These are phyloP conservation scores for Acer saccharum DNA, from an alignment of 345 rosid genomes.

Conservation along the genomic window DNA sequence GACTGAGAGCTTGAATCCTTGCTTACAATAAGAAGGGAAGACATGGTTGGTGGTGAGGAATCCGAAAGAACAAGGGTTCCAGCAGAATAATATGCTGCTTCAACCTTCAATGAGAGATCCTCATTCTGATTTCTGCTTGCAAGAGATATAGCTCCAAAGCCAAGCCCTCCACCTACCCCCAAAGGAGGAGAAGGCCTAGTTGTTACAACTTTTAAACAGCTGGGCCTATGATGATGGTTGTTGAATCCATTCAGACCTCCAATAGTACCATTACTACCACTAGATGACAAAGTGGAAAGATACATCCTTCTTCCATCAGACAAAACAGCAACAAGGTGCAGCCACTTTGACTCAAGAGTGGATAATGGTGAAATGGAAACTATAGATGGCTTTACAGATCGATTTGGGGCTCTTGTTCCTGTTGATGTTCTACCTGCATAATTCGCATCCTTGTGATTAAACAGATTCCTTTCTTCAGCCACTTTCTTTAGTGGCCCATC, in stretches of 20 bases:
- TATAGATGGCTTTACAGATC: conserved; percentile 77
- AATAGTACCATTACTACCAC: conserved; percentile 56
- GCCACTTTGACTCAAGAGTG: conserved; percentile 83
- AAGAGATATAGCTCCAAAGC: conserved; percentile 80
- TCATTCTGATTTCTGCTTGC: conserved; percentile 79
- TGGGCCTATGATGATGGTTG: conserved; percentile 57
- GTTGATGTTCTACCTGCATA: conserved; percentile 73
- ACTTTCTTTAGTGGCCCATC: conserved; percentile 88
- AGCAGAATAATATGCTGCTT: conserved; percentile 76
- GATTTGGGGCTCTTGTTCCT: conserved; percentile 51
- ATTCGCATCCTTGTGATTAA: conserved; percentile 75
- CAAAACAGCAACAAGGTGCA: conserved; percentile 89
- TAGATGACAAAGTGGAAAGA: conserved; percentile 75
- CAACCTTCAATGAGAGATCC: conserved; percentile 85
- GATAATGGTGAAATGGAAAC: conserved; percentile 87
- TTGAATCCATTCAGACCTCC: conserved; percentile 75
- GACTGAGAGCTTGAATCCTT: conserved; percentile 82
- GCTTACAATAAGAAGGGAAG: conserved; percentile 87
- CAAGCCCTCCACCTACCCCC: conserved; percentile 85
- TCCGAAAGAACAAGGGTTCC: conserved; percentile 95
- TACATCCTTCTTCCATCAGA: conserved; percentile 99
- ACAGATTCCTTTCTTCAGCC: conserved; percentile 86
- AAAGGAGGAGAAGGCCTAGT: conserved; percentile 95
- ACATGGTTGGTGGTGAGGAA: conserved; percentile 83
- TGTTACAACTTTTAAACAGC: conserved; percentile 87